Base-by-base conservation (phyloP, 768 basidiomycete species). In the Chalciporus chontae region DNA sequence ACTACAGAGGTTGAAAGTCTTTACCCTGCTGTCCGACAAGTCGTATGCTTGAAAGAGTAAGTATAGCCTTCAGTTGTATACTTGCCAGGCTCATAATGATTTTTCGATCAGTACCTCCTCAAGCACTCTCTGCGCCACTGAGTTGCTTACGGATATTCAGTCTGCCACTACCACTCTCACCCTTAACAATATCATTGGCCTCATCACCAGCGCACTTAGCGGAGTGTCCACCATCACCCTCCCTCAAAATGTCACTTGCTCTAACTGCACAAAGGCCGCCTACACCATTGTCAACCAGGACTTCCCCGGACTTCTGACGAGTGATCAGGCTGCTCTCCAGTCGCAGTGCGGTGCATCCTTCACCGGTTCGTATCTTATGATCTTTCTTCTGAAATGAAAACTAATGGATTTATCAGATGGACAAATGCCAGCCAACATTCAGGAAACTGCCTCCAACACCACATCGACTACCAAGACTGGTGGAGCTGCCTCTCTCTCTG, bases 1-100 rank as follows among this genome's bases (percentile, higher is more conserved):
- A 71, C 71, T 3, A 34, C 70, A 4, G 37, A 70, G 17, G 75
- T 86, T 17, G 72, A 87, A 59, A 56, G 60, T 39, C 73, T 63
- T 27, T 90, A 86, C 63, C 83, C 86, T 2, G 70, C 75, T 2
- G 71, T 72, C 4, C 74, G 85, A 45, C 63, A 83, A 53, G 59
- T 83, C 8, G 62, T 69, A 9, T 91, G 88, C 63, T 67, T 89
- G 58, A 75, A 81, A 50, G 77, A 87, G 87, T 89, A 60, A 53
- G 83, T 75, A 11, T 21, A 21, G 19, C 19, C 5, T 41, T 41
- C 17, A 14, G 5, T 15, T 2, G 0, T 9, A 13, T 6, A 10
- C 21, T 21, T 21, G 21, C 21, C 21, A 21, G 21, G 21, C 21
- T 21, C 21, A 21, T 21, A 21, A 21, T 21, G 21, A 4, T 21